These are phyloP conservation scores for Neobulgaria alba DNA, from an alignment of 2,329 filamentous ascomycete species.

Conservation along the genomic window DNA sequence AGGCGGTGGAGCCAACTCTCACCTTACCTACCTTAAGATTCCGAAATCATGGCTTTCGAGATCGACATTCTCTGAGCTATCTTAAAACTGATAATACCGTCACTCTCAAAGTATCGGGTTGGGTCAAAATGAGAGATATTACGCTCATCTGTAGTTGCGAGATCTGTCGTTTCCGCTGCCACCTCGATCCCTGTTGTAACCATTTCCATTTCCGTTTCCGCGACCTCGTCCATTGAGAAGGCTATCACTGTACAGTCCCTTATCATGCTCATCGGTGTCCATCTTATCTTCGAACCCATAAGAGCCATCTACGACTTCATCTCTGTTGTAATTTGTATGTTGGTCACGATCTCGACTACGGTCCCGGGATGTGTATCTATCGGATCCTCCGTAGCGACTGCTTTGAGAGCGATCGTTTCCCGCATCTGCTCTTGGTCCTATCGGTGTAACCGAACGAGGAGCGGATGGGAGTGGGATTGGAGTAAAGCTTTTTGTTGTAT, in stretches of 20 bases:
- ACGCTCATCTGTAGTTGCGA: constrained; percentile 9
- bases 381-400: constrained; percentile 14
- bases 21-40: too few relatives aligned
- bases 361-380: constrained; percentile 20
- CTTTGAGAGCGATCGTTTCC: constrained; percentile 14
- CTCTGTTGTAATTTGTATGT: constrained; percentile 17
- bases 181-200: neutral
- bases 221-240: constrained; percentile 21
- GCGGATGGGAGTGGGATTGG: neutral
- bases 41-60: too few relatives aligned
- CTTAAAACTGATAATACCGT: too few relatives aligned
- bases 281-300: constrained; percentile 30
- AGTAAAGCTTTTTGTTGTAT: neutral
- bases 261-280: constrained; percentile 26
- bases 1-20: too few relatives aligned
- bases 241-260: constrained; percentile 27
- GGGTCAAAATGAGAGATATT: too few relatives aligned
- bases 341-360: constrained; percentile 15
- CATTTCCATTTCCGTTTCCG: constrained; percentile 11
- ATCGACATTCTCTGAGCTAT: too few relatives aligned
- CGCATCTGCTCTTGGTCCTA: constrained; percentile 25
- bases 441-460: constrained; percentile 16
- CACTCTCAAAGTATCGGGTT: too few relatives aligned
- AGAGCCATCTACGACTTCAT: constrained; percentile 28
- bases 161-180: constrained; percentile 6